phyloP scores from a whole-genome alignment of 768 basidiomycete genomes.

The Roridomyces roridus region DNA sequence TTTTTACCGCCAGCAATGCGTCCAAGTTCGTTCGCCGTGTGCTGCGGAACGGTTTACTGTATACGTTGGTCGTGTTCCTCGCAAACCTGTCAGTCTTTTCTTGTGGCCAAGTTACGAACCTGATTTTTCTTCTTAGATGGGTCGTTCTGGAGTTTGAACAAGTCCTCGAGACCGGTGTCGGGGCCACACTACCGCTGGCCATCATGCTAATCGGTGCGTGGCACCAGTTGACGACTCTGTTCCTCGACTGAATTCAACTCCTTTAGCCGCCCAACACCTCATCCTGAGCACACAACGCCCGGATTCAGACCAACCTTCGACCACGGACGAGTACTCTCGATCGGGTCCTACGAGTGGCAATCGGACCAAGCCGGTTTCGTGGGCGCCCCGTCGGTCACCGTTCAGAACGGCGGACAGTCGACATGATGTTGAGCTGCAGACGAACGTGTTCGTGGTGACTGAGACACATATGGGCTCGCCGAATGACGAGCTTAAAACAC shows the following conservation, averaged over 20 bases:
- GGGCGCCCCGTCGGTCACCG: background rate
- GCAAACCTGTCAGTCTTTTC: constrained; percentile 15
- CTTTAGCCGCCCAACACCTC: constrained; percentile 20
- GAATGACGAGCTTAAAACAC: background rate
- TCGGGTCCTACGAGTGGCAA: background rate
- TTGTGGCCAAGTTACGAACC: too few relatives aligned
- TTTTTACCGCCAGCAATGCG: background rate
- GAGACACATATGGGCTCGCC: constrained; percentile 10
- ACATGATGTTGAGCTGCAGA: constrained; percentile 15
- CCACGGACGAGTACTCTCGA: constrained; percentile 12
- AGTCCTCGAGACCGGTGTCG: constrained; percentile 13
- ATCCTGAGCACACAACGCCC: constrained; percentile 19
- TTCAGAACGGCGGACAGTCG: background rate
- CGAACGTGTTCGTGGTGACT: constrained; percentile 14
- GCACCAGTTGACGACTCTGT: background rate
- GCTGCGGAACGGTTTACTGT: constrained; percentile 13
- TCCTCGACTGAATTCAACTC: background rate
- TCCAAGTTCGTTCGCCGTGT: constrained; percentile 19
- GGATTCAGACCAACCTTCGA: constrained; percentile 3
- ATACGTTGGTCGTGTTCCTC: constrained; percentile 5
- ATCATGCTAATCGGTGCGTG: constrained; percentile 16
- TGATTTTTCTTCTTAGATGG: constrained; percentile 5
- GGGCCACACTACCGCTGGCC: constrained; percentile 16
- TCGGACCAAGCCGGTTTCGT: background rate
- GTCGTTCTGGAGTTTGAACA: constrained; percentile 20